Percentiles rank a stretch among this genome's conserved stretches.
These are phyloP conservation scores for Syncephalastrum contaminatum DNA, from an alignment of 371 early-diverging fungal genomes.

Conservation along the genomic window DNA sequence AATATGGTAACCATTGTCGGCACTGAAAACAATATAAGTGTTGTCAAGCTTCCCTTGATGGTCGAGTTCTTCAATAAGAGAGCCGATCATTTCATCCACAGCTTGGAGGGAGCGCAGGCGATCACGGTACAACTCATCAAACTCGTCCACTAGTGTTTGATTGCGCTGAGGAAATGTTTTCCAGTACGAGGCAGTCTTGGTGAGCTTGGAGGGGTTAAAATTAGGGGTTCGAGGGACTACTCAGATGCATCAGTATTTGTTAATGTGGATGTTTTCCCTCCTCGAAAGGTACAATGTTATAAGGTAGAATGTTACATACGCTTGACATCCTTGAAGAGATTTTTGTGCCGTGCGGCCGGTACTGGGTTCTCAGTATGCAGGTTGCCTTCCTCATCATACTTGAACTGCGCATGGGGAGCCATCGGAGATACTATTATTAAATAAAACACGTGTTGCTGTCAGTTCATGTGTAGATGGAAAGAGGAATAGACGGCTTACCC, in stretches of 20 bases:
- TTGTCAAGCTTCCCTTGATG: constrained; percentile 57
- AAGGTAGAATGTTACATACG: constrained; percentile 19
- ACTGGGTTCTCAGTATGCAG: constrained; percentile 39
- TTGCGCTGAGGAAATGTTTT: constrained; percentile 41
- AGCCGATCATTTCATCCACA: constrained; percentile 63
- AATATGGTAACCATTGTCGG: constrained; percentile 71
- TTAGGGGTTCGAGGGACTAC: constrained; percentile 60
- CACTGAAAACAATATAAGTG: constrained; percentile 64
- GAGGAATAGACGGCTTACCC: constrained; percentile 18
- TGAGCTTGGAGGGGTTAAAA: constrained; percentile 56
- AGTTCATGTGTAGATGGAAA: neutral
- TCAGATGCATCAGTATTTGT: constrained; percentile 12
- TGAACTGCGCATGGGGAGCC: constrained; percentile 44
- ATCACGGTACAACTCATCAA: constrained; percentile 57
- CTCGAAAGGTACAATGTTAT: too few relatives aligned
- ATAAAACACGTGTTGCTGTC: neutral
- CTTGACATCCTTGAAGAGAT: constrained; percentile 54
- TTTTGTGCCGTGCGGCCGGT: constrained; percentile 50
- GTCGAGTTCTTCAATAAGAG: constrained; percentile 53
- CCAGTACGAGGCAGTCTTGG: constrained; percentile 58
- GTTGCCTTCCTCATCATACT: constrained; percentile 15
- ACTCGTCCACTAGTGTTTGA: constrained; percentile 32
- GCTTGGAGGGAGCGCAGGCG: constrained; percentile 64
- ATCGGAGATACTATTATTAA: constrained; percentile 17
- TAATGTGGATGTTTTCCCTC: neutral